Evolutionary conservation across 2,329 filamentous ascomycete species (phyloP), one percentile per base, ranked within the genome.

Genomic region (Gaeumannomyces tritici): DNA sequence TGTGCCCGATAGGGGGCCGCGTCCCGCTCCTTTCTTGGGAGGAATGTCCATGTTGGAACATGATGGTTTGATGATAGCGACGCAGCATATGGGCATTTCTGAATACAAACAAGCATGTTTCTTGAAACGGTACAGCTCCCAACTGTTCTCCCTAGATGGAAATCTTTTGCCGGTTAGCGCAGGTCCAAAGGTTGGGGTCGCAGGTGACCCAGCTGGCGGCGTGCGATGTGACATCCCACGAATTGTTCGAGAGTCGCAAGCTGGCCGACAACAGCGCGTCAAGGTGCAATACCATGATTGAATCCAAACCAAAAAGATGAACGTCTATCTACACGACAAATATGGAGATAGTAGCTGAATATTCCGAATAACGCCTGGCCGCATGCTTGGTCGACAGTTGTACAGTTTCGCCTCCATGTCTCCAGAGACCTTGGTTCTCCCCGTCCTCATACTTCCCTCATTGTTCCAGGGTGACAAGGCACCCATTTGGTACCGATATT

Each of bases 341-440:
- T 27, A 58, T 26, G 28, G 9, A 51, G 42, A 51, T 51, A 51
- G 58, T 61, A 58, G 55, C 63, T 61, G 57, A 51, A 27, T n/a
- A 51, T 51, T 61, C 59, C 59, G 54, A 51, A 7, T 54, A 61
- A 61, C 59, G 59, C 59, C 59, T 47, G 27, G 35, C 42, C 55
- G 51, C n/a, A 61, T 61, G 47, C 59, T 61, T 54, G 47, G 29
- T 61, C 51, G 51, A 61, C 59, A 61, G 35, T 55, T 29, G 27
- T 47, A 55, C 21, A 55, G 35, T 54, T 31, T 42, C 42, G 59
- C 59, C 35, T 51, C 42, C 42, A 24, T n/a, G 21, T 24, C n/a
- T 51, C 42, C 42, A 24, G n/a, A 24, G 42, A 51, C 42, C 9
- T 24, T 21, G 18, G 42, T 21, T n/a, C 42, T n/a, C n/a, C 5